These are phyloP conservation scores for Heritiera littoralis DNA, from an alignment of 345 rosid genomes.

Conservation along the genomic window DNA sequence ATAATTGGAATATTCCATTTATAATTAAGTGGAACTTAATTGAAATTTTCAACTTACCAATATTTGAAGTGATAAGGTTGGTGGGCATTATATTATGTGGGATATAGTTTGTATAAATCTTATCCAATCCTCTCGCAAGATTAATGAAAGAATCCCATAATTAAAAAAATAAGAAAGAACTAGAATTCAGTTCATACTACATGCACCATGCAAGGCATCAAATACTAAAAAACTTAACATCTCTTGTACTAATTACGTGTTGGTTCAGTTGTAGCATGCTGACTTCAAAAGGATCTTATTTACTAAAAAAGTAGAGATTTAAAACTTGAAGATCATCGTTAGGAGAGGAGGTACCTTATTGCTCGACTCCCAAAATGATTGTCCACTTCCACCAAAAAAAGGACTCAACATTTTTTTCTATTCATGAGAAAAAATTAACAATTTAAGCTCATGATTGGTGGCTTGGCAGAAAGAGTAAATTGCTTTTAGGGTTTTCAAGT, in stretches of 20 bases:
- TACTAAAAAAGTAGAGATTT: no score
- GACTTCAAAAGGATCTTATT: no score
- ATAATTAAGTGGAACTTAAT: not conserved
- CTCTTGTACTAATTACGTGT: no score
- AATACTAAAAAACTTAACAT: not conserved
- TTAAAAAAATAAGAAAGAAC: not conserved
- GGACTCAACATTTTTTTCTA: no score
- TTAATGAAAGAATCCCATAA: not conserved
- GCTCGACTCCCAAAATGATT: no score
- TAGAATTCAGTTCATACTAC: not conserved
- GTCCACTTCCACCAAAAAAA: no score
- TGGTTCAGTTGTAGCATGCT: no score
- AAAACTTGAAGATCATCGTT: no score
- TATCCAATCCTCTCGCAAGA: not conserved
- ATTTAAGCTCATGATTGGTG: not conserved
- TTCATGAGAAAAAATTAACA: not conserved
- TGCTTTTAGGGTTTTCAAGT: conserved; percentile 10
- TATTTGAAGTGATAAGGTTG: not conserved
- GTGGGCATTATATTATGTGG: not conserved
- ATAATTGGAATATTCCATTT: no score
- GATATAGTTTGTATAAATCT: not conserved
- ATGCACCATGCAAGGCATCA: not conserved
- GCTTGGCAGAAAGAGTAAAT: not conserved
- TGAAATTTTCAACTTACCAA: not conserved
- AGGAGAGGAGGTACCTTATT: no score